Base-by-base conservation (phyloP, 73 alveolate species). In the Paraurostyla sp. region DNA sequence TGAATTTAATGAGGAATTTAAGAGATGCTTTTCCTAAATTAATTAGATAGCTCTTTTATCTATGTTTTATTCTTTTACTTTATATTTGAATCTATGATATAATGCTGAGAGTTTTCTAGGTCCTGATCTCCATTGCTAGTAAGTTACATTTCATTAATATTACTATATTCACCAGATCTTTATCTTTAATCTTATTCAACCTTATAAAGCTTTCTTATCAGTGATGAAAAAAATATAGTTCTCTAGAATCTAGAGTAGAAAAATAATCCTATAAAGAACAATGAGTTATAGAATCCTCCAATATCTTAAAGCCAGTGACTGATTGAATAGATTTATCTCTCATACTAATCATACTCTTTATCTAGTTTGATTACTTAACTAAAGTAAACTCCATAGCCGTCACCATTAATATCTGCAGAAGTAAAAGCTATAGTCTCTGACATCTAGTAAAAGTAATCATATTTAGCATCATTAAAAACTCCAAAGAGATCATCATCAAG, bases 271-370 rank as follows among this genome's bases (percentile, higher is more conserved):
- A 59, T 59, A 59, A 59, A 59, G 76, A 59, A 59, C 32, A 59
- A 59, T n/a, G 76, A 59, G 76, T 59, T 59, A 23, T 59, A 59
- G 48, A 59, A 20, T 11, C 76, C 76, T 25, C 76, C 76, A 7
- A 59, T 27, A 30, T 59, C 42, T 30, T 59, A 27, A 3, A 59
- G 48, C 2, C 22, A 27, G 6, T 43, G 32, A 59, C 76, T 59
- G 43, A 59, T 23, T 59, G 76, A 59, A 30, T 59, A 59, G n/a
- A n/a, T n/a, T n/a, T n/a, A n/a, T n/a, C n/a, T n/a, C n/a, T n/a
- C n/a, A n/a, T n/a, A n/a, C n/a, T n/a, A n/a, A n/a, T n/a, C n/a
- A n/a, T n/a, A n/a, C n/a, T n/a, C n/a, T n/a, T n/a, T n/a, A n/a
- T n/a, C 76, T 25, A 59, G 43, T 59, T 59, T 59, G 3, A 54